Evolutionary conservation across 2,329 filamentous ascomycete species (phyloP).

Genomic region (Orbilia brochopaga): DNA sequence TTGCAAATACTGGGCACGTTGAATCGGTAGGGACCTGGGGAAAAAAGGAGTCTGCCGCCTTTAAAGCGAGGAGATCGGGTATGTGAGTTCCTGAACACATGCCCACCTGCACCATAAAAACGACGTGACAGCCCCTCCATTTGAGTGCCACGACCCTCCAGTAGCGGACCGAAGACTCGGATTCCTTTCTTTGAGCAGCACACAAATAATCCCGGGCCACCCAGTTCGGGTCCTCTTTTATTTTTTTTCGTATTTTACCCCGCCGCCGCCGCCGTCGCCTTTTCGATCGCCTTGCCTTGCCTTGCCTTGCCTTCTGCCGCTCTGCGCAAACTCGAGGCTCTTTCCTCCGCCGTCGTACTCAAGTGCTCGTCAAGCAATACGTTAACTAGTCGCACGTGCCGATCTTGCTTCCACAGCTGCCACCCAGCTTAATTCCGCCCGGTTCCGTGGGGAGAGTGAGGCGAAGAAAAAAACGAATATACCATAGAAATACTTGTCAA

Average conservation of each 20-base stretch:
- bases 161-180: constrained; percentile 43
- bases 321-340: constrained; percentile 48
- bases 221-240: constrained; percentile 27
- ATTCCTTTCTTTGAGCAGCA: constrained; percentile 36
- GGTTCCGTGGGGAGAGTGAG: constrained; percentile 11
- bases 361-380: constrained; percentile 23
- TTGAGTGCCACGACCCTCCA: constrained; percentile 39
- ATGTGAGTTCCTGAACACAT: constrained; percentile 42
- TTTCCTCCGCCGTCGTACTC: constrained; percentile 43
- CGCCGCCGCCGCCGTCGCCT: constrained; percentile 44
- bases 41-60: constrained; percentile 28
- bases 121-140: constrained; percentile 41
- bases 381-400: constrained; percentile 39
- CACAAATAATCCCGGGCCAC: constrained; percentile 46
- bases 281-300: constrained; percentile 46
- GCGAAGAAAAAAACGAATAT: constrained; percentile 36
- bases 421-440: constrained; percentile 31
- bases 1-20: constrained; percentile 16
- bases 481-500: constrained; percentile 15
- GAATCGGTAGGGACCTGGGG: constrained; percentile 4
- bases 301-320: too few relatives aligned
- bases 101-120: constrained; percentile 47
- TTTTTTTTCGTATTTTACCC: constrained; percentile 47
- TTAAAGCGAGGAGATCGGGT: constrained; percentile 20
- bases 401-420: constrained; percentile 22